A percentile compares a stretch with the other conserved stretches of the same genome.
These are phyloP conservation scores for Viola pubescens DNA, from an alignment of 441 rosid species.

Conservation along the genomic window DNA sequence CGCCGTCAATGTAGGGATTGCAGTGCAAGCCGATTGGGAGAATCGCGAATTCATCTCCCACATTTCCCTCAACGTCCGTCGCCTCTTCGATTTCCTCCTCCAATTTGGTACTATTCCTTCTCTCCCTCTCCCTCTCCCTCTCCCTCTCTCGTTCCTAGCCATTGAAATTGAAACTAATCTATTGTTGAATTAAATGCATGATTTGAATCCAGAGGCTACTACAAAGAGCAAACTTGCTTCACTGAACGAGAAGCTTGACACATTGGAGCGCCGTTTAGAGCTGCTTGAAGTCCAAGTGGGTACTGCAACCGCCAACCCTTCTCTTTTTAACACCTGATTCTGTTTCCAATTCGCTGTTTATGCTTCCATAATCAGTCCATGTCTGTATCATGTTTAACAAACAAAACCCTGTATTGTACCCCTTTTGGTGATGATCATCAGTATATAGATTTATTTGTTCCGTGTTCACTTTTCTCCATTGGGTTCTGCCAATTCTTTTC, in stretches of 20 bases:
- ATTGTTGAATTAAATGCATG: neutral
- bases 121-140: neutral
- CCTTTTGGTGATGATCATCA: too few relatives aligned
- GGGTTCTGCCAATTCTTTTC: too few relatives aligned
- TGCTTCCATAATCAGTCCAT: too few relatives aligned
- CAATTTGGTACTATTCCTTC: conserved; percentile 59
- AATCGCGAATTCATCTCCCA: conserved; percentile 96
- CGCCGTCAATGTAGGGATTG: conserved; percentile 96
- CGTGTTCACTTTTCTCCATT: too few relatives aligned
- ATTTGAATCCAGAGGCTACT: conserved; percentile 8
- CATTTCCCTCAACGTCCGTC: conserved; percentile 93
- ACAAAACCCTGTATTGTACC: too few relatives aligned
- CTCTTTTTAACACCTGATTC: conserved; percentile 37
- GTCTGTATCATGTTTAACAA: too few relatives aligned
- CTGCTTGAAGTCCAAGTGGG: conserved; percentile 89
- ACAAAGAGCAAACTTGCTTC: conserved; percentile 13
- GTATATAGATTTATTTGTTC: too few relatives aligned
- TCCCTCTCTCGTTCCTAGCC: neutral
- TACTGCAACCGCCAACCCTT: conserved; percentile 78
- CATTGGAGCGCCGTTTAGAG: conserved; percentile 82
- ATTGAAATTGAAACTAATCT: neutral
- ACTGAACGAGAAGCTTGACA: conserved; percentile 56
- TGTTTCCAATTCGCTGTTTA: conserved; percentile 4
- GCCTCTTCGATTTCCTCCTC: conserved; percentile 95
- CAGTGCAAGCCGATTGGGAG: conserved; percentile 99